Evolutionary conservation across 495 filamentous ascomycete genomes (phyloP), one percentile per base, ranked within the genome.

Genomic region (Schizothecium vesticola): DNA sequence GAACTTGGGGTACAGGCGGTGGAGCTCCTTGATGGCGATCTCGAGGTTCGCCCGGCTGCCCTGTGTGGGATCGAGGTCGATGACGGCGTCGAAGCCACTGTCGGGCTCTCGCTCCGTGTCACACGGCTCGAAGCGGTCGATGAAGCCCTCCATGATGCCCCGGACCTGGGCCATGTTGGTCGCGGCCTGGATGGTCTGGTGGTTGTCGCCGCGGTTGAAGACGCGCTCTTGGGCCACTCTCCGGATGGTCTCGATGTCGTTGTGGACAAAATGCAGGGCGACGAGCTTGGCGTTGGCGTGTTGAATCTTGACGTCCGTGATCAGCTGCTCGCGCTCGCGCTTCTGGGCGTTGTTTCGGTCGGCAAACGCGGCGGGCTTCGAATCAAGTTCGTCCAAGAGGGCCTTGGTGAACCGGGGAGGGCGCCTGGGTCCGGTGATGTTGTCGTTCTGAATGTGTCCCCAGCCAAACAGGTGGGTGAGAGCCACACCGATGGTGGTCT

Each of bases 401-500:
- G 87, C 86, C 23, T 86, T 80, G 10, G 88, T 89, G 75, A 97
- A 97, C 31, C 83, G 82, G 65, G 87, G 84, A 6, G 91, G 90
- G 31, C 92, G 90, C 62, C 83, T 83, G 75, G 88, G 87, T 63
- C 90, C 91, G n/a, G 84, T 86, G 61, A 99, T 94, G 75, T 98
- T 96, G 78, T 99, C 95, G 74, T 99, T 99, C 74, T 99, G 95
- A 55, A 97, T 83, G 76, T 97, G 93, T 29, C 91, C 94, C 93
- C 95, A 99, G 58, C 84, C 87, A 67, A 97, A 99, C 2, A 99
- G 85, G 70, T 92, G 89, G 19, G 81, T 84, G 16, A 99, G 80
- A 7, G 93, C 94, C 36, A 97, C 73, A 8, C 92, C 93, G 56
- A 99, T 80, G 0, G 95, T 99, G 0, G 95, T 98, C 84, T 99